Percentiles rank a stretch among this genome's conserved stretches.
Conservation (phyloP, 768 basidiomycete species). For the Mycena floridula region DNA sequence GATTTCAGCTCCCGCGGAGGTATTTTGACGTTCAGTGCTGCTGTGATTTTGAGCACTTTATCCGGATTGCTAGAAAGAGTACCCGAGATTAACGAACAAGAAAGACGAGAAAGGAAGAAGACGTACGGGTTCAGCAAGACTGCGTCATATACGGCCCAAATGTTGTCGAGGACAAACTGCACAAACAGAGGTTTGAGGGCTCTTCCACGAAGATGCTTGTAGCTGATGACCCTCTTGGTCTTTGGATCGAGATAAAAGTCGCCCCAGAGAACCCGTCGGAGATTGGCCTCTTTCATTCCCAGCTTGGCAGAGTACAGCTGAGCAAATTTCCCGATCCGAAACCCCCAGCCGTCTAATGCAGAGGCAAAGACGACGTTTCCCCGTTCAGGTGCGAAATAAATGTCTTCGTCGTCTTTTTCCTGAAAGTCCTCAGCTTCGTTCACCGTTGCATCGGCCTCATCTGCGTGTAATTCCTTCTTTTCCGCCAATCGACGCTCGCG, state of each 20-base stretch:
- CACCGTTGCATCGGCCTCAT: conserved; percentile 53
- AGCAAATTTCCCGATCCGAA: conserved; percentile 89
- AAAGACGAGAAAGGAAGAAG: conserved; percentile 1
- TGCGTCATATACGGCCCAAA: conserved; percentile 96
- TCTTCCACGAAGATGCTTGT: conserved; percentile 85
- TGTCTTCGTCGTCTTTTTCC: conserved; percentile 96
- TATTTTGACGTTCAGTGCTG: conserved; percentile 76
- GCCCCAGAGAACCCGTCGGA: conserved; percentile 90
- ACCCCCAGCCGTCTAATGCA: conserved; percentile 97
- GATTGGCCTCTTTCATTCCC: conserved; percentile 81
- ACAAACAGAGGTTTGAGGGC: conserved; percentile 93
- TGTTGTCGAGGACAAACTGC: conserved; percentile 93
- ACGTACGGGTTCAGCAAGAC: conserved; percentile 86
- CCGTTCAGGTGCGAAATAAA: conserved; percentile 93
- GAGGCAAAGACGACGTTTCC: conserved; percentile 97
- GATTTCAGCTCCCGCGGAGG: conserved; percentile 84
- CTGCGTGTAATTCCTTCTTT: conserved; percentile 66
- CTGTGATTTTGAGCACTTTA: conserved; percentile 83
- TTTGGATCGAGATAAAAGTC: conserved; percentile 97
- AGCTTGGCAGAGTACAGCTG: conserved; percentile 88
- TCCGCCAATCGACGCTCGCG: conserved; percentile 74
- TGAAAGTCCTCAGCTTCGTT: conserved; percentile 69
- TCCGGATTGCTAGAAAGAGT: conserved; percentile 66
- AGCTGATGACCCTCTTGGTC: conserved; percentile 84
- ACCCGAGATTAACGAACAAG: conserved; percentile 10